A percentile compares a stretch with the other conserved stretches of the same genome.
Evolutionary conservation across 2,329 filamentous ascomycete species (phyloP).

Genomic region (Calycina herbarum): DNA sequence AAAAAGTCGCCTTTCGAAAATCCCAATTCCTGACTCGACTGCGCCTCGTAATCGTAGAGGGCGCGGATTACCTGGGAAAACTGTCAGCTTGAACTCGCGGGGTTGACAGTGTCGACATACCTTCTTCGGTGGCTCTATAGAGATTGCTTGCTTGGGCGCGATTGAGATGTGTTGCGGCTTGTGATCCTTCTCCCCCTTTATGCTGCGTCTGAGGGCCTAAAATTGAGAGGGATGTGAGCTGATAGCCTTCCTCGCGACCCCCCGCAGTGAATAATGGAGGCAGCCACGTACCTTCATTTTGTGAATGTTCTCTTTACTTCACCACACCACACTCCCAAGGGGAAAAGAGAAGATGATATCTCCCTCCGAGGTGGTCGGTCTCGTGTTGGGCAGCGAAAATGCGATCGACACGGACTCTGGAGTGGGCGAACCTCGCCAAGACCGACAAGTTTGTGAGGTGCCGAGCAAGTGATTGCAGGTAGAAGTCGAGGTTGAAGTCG

Average conservation of each 20-base stretch:
- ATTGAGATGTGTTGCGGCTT: slow-evolving; percentile 65
- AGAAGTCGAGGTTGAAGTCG: neutral
- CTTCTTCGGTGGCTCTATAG: slow-evolving; percentile 73
- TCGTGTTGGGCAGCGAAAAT: neutral
- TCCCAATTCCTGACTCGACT: slow-evolving; percentile 74
- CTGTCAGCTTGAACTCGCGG: slow-evolving; percentile 14
- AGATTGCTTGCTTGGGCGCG: slow-evolving; percentile 67
- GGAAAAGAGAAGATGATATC: slow-evolving; percentile 1
- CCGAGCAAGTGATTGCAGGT: neutral
- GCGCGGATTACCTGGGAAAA: slow-evolving; percentile 84
- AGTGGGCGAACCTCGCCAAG: neutral
- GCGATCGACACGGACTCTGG: neutral
- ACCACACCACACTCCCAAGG: slow-evolving; percentile 20
- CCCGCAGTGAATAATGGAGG: slow-evolving; percentile 8
- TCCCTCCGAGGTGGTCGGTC: slow-evolving; percentile 13
- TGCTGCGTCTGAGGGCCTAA: slow-evolving; percentile 64
- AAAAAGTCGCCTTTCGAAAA: slow-evolving; percentile 97
- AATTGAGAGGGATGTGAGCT: slow-evolving; percentile 30
- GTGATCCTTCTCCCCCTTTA: slow-evolving; percentile 68
- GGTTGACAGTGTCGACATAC: slow-evolving; percentile 43
- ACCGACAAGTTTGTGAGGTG: neutral
- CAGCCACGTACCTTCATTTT: slow-evolving; percentile 33
- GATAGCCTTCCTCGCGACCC: slow-evolving; percentile 9
- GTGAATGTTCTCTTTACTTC: slow-evolving; percentile 26
- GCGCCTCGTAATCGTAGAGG: slow-evolving; percentile 86